Evolutionary conservation across 1,139 yeast genomes (phyloP).

Genomic region (Taphrina flavorubra): DNA sequence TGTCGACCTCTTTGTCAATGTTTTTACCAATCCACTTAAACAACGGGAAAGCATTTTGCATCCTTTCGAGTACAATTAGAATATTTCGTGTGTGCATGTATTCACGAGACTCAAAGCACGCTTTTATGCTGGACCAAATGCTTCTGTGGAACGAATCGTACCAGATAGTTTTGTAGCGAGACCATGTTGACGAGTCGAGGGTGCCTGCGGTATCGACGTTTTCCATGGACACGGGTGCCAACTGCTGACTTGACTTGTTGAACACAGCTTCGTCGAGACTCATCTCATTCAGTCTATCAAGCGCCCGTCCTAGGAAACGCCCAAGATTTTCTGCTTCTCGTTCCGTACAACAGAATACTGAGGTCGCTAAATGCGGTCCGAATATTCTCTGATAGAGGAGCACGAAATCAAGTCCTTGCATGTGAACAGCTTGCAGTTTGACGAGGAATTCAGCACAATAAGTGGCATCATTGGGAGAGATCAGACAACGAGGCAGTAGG

Average conservation of each 20-base stretch:
- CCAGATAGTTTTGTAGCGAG: constrained; percentile 56
- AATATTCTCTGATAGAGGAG: constrained; percentile 59
- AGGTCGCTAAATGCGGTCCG: constrained; percentile 61
- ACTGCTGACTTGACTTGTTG: constrained; percentile 48
- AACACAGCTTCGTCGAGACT: constrained; percentile 50
- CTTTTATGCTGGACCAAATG: constrained; percentile 58
- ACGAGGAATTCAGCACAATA: constrained; percentile 69
- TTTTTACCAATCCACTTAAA: constrained; percentile 71
- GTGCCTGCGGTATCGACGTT: neutral
- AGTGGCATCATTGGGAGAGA: constrained; percentile 85
- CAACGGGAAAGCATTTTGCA: constrained; percentile 69
- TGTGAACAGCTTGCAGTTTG: constrained; percentile 56
- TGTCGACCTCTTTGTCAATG: constrained; percentile 59
- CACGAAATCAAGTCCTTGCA: constrained; percentile 57
- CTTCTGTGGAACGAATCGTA: constrained; percentile 62
- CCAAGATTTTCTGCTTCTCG: constrained; percentile 85
- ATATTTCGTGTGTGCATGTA: constrained; percentile 85
- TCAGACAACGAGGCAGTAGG: constrained; percentile 74
- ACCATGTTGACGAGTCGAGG: constrained; percentile 47
- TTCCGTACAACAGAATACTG: constrained; percentile 73
- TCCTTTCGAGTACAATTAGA: constrained; percentile 74
- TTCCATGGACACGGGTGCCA: constrained; percentile 44
- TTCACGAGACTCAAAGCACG: constrained; percentile 62
- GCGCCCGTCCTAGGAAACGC: constrained; percentile 66
- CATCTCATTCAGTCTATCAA: constrained; percentile 60